Evolutionary conservation across 2,329 filamentous ascomycete species (phyloP), one percentile per base, ranked within the genome.

Genomic region (Botrytis porri): DNA sequence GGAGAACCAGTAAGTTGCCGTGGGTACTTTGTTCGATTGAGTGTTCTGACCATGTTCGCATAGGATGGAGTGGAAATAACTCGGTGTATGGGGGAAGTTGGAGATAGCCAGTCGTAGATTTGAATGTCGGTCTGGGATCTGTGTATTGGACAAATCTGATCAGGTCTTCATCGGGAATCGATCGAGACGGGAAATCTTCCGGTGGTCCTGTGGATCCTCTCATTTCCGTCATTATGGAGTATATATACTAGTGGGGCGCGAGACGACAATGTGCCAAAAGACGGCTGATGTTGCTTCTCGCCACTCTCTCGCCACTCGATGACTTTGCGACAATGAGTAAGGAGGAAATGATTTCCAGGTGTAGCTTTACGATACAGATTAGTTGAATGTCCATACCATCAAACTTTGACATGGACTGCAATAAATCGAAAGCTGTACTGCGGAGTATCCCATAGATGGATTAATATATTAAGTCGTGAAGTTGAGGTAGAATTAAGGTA

Each of bases 1-100:
- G 90, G 90, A 7, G 86, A 87, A 41, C 88, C 88, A 48, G 89
- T 91, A 83, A 84, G 88, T 81, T 51, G 8, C 20, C 5, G 6
- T n/a, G n/a, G n/a, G n/a, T 4, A 59, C 8, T 41, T 22, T 12
- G 6, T 29, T n/a, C n/a, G 32, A 8, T 25, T 41, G 10, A 16
- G 5, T 18, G 41, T 43, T 35, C 37, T 54, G 3, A 41, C 32
- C 37, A 41, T n/a, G 18, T 14, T 64, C 20, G 12, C 14, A 14
- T 18, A 71, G 70, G 70, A 71, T 35, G 70, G 70, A 41, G 45
- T 71, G 12, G 70, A 71, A 22, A 66, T 71, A 57, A 71, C 70
- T 32, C 70, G 60, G n/a, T 71, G 70, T 45, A 20, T 66, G 25
- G 61, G 70, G 22, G 45, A 41, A 35, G 45, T 57, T 41, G 48